phyloP scores from a whole-genome alignment of 179 eudicot genomes.

The Kewa caespitosa region DNA sequence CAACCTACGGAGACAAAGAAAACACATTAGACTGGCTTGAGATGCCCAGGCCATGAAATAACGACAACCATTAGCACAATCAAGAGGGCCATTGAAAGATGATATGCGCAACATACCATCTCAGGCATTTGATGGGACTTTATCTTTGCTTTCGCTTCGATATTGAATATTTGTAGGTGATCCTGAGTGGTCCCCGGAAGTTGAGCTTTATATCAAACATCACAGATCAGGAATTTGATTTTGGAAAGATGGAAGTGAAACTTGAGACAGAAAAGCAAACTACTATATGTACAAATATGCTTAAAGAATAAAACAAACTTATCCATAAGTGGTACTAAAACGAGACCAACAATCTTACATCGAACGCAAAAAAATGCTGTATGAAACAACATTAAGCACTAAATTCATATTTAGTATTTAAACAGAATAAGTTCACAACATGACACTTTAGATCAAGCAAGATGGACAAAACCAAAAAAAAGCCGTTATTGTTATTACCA shows the following conservation, averaged over 20 bases:
- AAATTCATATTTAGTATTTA: no score
- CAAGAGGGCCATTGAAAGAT: neutral
- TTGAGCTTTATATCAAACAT: conserved; percentile 58
- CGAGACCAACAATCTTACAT: no score
- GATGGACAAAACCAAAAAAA: no score
- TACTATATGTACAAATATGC: neutral
- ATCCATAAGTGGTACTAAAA: no score
- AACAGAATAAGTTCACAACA: no score
- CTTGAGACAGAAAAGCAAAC: neutral
- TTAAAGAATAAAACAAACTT: no score
- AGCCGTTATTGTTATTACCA: no score
- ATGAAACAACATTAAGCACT: neutral
- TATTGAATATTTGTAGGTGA: conserved; percentile 81
- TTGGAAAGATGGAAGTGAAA: neutral
- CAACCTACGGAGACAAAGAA: conserved; percentile 44
- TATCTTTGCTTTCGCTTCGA: conserved; percentile 72
- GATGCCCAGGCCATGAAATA: neutral
- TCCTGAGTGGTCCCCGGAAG: conserved; percentile 84
- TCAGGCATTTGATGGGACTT: conserved; percentile 93
- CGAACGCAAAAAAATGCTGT: neutral
- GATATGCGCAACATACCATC: conserved; percentile 41
- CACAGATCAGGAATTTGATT: conserved; percentile 10
- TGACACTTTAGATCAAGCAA: no score
- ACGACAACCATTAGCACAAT: neutral
- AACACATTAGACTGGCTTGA: neutral